phyloP scores from a whole-genome alignment of 2,329 filamentous ascomycete species.

The Talaromyces sp. region DNA sequence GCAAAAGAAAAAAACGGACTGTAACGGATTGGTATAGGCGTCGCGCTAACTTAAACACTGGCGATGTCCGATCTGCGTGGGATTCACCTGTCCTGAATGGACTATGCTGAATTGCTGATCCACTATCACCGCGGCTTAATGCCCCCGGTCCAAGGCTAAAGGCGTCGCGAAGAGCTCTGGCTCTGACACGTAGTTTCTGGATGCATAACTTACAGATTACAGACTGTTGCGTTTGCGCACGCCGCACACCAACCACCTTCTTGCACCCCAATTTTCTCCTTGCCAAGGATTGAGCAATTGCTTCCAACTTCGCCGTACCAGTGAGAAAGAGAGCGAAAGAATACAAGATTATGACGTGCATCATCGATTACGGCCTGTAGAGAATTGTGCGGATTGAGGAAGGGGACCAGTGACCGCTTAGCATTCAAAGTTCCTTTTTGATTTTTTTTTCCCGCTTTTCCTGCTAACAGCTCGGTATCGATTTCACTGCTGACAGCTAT shows the following conservation, averaged over 20 bases:
- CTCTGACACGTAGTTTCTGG: conserved; percentile 24
- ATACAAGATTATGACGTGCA: conserved; percentile 16
- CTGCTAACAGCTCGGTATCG: conserved; percentile 2
- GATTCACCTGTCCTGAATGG: conserved; percentile 13
- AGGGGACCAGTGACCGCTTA: conserved; percentile 2
- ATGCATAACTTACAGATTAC: too few relatives aligned
- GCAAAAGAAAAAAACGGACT: conserved; percentile 12
- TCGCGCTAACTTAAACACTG: conserved; percentile 17
- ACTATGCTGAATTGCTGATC: conserved; percentile 18
- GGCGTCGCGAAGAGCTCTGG: conserved; percentile 26
- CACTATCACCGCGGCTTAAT: conserved; percentile 21
- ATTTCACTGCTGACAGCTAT: conserved; percentile 2
- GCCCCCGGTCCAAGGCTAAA: conserved; percentile 20
- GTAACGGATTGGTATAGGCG: conserved; percentile 11
- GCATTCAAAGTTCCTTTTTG: conserved; percentile 2
- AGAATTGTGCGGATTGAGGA: conserved; percentile 1
- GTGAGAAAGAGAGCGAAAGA: conserved; percentile 2
- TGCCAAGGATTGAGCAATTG: conserved; percentile 11
- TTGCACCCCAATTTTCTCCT: conserved; percentile 17
- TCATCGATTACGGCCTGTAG: conserved; percentile 14
- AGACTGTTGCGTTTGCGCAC: conserved; percentile 5
- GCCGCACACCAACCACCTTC: conserved; percentile 16
- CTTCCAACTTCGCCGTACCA: conserved; percentile 11
- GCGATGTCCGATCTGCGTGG: conserved; percentile 17
- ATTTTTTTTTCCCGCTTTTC: conserved; percentile 3